These are phyloP conservation scores for Trichoderma cornu-damae DNA, from an alignment of 2,329 filamentous ascomycete genomes.

Conservation along the genomic window DNA sequence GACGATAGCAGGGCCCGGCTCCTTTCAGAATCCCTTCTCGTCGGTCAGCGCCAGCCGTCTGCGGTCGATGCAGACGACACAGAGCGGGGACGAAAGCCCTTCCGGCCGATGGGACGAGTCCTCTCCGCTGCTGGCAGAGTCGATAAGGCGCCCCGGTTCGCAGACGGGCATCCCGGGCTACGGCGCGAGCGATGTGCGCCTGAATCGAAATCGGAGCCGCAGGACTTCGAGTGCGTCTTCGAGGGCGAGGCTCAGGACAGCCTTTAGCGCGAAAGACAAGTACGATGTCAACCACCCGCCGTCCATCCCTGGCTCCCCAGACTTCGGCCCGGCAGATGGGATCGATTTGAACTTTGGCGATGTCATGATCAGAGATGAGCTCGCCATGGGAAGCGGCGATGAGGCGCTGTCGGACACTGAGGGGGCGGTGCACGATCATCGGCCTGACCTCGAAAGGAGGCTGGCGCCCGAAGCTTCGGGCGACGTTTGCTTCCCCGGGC, in stretches of 20 bases:
- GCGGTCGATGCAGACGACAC: conserved; percentile 34
- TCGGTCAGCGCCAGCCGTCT: conserved; percentile 32
- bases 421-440: conserved; percentile 25
- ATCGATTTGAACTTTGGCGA: conserved; percentile 59
- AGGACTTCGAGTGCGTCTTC: conserved; percentile 51
- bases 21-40: conserved; percentile 34
- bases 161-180: conserved; percentile 34
- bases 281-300: conserved; percentile 66
- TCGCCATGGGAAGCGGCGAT: conserved; percentile 38
- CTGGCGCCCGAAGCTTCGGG: conserved; percentile 64
- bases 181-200: conserved; percentile 38
- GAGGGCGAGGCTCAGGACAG: conserved; percentile 37
- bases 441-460: conserved; percentile 36
- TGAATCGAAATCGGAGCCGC: conserved; percentile 37
- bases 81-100: conserved; percentile 45
- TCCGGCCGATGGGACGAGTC: conserved; percentile 42
- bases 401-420: conserved; percentile 32
- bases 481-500: conserved; percentile 88
- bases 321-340: conserved; percentile 44
- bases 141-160: conserved; percentile 24
- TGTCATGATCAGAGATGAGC: conserved; percentile 64
- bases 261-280: conserved; percentile 37
- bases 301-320: conserved; percentile 59
- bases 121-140: conserved; percentile 48
- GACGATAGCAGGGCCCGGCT: conserved; percentile 35